Evolutionary conservation across 2,329 filamentous ascomycete species (phyloP).

Genomic region (Podosphaera fusca): DNA sequence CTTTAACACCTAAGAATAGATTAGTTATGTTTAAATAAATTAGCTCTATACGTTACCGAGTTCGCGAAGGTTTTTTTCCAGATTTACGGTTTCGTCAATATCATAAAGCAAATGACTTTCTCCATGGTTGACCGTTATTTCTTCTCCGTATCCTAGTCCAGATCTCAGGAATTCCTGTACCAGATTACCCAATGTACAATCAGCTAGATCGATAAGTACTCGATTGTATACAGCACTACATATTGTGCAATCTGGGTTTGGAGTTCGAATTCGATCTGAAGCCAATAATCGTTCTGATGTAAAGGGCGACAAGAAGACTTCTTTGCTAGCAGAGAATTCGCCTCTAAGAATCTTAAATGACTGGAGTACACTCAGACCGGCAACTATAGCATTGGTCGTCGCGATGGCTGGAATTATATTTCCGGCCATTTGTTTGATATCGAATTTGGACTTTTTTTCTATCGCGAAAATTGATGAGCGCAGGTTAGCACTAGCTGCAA

Average conservation of each 20-base stretch:
- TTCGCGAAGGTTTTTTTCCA: slow-evolving; percentile 55
- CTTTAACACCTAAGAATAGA: slow-evolving; percentile 31
- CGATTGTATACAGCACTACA: slow-evolving; percentile 53
- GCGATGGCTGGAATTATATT: slow-evolving; percentile 98
- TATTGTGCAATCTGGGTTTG: slow-evolving; percentile 64
- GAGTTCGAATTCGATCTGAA: slow-evolving; percentile 31
- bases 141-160: slow-evolving; percentile 56
- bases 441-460: slow-evolving; percentile 70
- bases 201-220: slow-evolving; percentile 42
- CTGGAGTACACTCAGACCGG: slow-evolving; percentile 75
- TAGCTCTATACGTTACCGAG: slow-evolving; percentile 29
- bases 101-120: slow-evolving; percentile 59
- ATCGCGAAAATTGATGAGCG: slow-evolving; percentile 79
- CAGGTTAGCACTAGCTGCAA: slow-evolving; percentile 73
- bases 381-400: slow-evolving; percentile 91
- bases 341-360: slow-evolving; percentile 72
- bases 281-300: slow-evolving; percentile 33
- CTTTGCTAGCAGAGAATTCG: slow-evolving; percentile 48
- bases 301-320: slow-evolving; percentile 63
- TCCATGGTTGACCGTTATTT: slow-evolving; percentile 57
- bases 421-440: slow-evolving; percentile 96
- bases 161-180: slow-evolving; percentile 49
- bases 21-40: slow-evolving; percentile 7
- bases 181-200: slow-evolving; percentile 56
- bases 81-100: slow-evolving; percentile 66